These are phyloP conservation scores for Starmerella floricola DNA, from an alignment of 805 yeast species.

Conservation along the genomic window DNA sequence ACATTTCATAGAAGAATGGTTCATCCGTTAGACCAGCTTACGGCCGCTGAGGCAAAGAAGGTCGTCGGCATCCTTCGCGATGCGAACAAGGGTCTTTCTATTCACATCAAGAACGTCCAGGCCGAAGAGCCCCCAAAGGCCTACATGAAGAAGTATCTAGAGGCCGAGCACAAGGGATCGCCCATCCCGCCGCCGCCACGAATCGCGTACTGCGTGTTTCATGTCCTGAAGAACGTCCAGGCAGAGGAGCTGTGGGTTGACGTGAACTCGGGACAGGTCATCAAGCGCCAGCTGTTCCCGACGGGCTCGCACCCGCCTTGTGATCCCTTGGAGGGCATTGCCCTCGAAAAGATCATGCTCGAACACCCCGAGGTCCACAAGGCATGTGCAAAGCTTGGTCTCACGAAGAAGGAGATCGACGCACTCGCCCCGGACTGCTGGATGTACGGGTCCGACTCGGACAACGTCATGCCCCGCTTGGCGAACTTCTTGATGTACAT, in stretches of 20 bases:
- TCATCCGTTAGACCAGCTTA: constrained; percentile 30
- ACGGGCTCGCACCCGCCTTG: constrained; percentile 59
- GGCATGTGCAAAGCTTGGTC: constrained; percentile 75
- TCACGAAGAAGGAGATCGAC: constrained; percentile 16
- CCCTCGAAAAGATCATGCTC: constrained; percentile 16
- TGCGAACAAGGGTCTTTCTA: constrained; percentile 23
- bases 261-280: constrained; percentile 47
- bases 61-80: constrained; percentile 23
- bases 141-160: constrained; percentile 53
- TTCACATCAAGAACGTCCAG: constrained; percentile 28
- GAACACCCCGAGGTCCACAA: constrained; percentile 85
- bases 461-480: constrained; percentile 32
- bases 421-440: constrained; percentile 32
- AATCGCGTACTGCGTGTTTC: constrained; percentile 56
- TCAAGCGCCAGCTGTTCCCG: constrained; percentile 44
- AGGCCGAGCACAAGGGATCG: constrained; percentile 46
- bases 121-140: constrained; percentile 62
- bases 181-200: constrained; percentile 49
- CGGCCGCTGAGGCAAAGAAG: constrained; percentile 24
- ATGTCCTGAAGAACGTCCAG: constrained; percentile 35
- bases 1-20: not conserved
- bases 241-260: constrained; percentile 65
- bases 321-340: constrained; percentile 37
- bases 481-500: constrained; percentile 67
- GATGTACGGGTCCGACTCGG: constrained; percentile 69